phyloP scores from a whole-genome alignment of 352 stramenopile genomes.

The Halophytophthora batemanensis region DNA sequence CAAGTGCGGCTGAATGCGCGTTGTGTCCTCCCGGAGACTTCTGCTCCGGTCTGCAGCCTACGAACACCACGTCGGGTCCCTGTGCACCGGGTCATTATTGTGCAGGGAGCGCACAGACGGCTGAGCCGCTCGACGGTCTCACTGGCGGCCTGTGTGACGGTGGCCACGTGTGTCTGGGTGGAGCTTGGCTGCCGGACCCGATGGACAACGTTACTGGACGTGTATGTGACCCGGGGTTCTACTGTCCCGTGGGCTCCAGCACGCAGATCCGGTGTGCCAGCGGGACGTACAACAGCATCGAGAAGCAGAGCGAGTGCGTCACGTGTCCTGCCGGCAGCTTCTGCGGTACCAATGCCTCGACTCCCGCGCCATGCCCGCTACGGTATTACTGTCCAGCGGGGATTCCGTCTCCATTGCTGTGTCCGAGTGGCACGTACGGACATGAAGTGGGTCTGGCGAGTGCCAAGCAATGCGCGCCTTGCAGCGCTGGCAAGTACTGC shows the following conservation, averaged over 20 bases:
- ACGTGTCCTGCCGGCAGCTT: slow-evolving; percentile 62
- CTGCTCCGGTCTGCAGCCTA: slow-evolving; percentile 63
- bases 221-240: slow-evolving; percentile 61
- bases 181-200: slow-evolving; percentile 45
- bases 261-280: slow-evolving; percentile 51
- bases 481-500: slow-evolving; percentile 76
- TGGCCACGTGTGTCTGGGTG: slow-evolving; percentile 63
- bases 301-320: slow-evolving; percentile 40
- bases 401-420: slow-evolving; percentile 45
- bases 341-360: slow-evolving; percentile 61
- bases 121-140: slow-evolving; percentile 34
- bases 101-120: slow-evolving; percentile 28
- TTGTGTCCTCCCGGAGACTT: slow-evolving; percentile 73
- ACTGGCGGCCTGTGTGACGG: slow-evolving; percentile 51
- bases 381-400: slow-evolving; percentile 72
- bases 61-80: slow-evolving; percentile 41
- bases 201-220: slow-evolving; percentile 52
- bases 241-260: slow-evolving; percentile 60
- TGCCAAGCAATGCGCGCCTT: slow-evolving; percentile 59
- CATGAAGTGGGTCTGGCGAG: slow-evolving; percentile 38
- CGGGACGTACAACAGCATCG: slow-evolving; percentile 63
- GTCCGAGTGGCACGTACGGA: slow-evolving; percentile 79
- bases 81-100: slow-evolving; percentile 80
- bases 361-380: slow-evolving; percentile 47
- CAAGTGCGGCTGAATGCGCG: slow-evolving; percentile 38